Evolutionary conservation across 2,329 filamentous ascomycete species (phyloP), one percentile per base, ranked within the genome.

Genomic region (Plectosphaerella plurivora): DNA sequence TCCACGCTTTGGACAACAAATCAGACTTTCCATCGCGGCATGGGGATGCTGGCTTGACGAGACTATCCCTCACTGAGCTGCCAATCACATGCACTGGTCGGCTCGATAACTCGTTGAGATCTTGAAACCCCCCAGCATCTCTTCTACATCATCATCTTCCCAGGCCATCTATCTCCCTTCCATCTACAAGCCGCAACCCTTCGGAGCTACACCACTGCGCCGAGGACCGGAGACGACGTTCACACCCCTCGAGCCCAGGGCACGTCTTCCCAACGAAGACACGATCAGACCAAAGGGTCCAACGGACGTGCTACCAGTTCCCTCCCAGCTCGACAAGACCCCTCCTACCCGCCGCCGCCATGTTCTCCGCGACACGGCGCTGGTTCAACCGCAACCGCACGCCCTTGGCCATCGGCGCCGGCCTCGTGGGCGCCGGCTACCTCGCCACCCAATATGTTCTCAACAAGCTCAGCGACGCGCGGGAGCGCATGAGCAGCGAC

Each of bases 401-500:
- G 65, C 89, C 88, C 64, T 82, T 99, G 67, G 89, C 91, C 67
- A 82, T 99, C 66, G 91, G 92, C 59, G 84, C 89, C 54, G 91
- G 92, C 59, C 82, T 97, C 60, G 74, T 97, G 59, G 92, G 93
- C 60, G 90, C 88, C 50, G 91, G 91, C 60, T 99, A 99, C 72
- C 75, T 97, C 55, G 92, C 89, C 52, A 91, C 90, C 39, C 91
- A 96, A 71, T 99, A 97, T 86, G 84, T 96, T 60, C 71, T 97
- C 65, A 83, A 82, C 63, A 97, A 96, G 79, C 86, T 97, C 64
- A 88, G 88, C 59, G 92, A 97, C 71, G 91, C 93, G 62, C 86
- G 92, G 60, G 91, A 97, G 80, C 91, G 93, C 69, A 95, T 97
- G 89, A 92, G 88, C 72, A 93, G 91, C 70, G 94, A 97, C 65